phyloP scores from a whole-genome alignment of 2,329 filamentous ascomycete species.

The Ciborinia camelliae region DNA sequence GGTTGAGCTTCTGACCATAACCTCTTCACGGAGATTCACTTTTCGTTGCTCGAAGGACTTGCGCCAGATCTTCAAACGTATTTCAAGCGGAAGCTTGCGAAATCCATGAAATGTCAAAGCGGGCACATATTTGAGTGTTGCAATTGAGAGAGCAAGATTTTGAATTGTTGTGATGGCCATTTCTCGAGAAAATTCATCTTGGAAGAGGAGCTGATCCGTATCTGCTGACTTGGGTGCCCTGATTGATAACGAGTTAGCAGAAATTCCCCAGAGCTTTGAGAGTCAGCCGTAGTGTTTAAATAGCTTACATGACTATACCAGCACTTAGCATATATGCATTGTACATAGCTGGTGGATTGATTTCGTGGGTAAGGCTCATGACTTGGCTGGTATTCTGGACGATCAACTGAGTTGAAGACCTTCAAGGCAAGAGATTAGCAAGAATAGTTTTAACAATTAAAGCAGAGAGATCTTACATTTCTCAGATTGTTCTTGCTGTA shows the following conservation, averaged over 20 bases:
- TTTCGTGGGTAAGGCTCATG: neutral
- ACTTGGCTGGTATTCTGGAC: no score
- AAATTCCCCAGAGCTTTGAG: neutral
- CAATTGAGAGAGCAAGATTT: neutral
- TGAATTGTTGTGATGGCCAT: neutral
- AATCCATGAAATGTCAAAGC: neutral
- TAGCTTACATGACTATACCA: neutral
- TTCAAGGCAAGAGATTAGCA: neutral
- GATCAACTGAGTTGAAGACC: neutral
- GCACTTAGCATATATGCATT: neutral
- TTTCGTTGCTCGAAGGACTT: neutral
- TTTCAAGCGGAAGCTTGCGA: neutral
- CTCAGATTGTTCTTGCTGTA: neutral
- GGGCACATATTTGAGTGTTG: neutral
- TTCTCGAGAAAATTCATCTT: neutral
- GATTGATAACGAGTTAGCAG: neutral
- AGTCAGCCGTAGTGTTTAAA: neutral
- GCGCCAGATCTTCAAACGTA: conserved; percentile 1
- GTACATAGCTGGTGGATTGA: neutral
- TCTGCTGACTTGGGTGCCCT: neutral
- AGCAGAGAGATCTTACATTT: neutral
- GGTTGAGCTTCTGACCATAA: neutral
- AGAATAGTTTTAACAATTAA: neutral
- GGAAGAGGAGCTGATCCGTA: neutral
- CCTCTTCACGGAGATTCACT: neutral